Percentiles rank a stretch among this genome's conserved stretches.
Conservation (phyloP, 768 basidiomycete species). For the Porphyrellus cyaneotinctus region DNA sequence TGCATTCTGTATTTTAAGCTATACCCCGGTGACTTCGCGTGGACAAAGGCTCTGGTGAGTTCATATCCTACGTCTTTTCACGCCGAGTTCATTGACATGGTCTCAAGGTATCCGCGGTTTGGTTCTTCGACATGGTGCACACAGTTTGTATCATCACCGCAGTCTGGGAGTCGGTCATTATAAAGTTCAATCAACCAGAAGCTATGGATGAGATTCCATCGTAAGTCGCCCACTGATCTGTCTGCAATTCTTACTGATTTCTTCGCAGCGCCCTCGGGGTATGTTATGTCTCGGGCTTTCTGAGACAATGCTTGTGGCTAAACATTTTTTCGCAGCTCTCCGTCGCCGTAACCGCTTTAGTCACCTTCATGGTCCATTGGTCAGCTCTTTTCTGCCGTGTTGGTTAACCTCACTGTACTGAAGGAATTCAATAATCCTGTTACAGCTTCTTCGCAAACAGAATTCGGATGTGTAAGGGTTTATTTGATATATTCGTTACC, state of each 20-base stretch:
- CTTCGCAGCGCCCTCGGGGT: slow-evolving; percentile 26
- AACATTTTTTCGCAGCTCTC: slow-evolving; percentile 20
- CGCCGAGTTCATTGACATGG: neutral
- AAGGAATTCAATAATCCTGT: neutral
- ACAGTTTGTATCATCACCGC: slow-evolving; percentile 25
- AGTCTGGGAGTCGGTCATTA: slow-evolving; percentile 27
- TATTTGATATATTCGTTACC: neutral
- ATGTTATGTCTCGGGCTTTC: neutral
- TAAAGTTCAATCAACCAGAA: slow-evolving; percentile 22
- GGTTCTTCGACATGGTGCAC: slow-evolving; percentile 29
- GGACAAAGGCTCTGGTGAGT: slow-evolving; percentile 30
- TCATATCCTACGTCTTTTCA: neutral
- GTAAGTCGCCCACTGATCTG: slow-evolving; percentile 7
- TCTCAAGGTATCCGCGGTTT: slow-evolving; percentile 26
- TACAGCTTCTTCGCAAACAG: slow-evolving; percentile 32
- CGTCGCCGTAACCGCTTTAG: slow-evolving; percentile 28
- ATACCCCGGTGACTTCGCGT: slow-evolving; percentile 25
- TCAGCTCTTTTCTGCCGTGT: neutral
- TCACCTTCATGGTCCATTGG: slow-evolving; percentile 36
- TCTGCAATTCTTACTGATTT: neutral
- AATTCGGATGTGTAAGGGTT: slow-evolving; percentile 30
- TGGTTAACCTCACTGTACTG: neutral
- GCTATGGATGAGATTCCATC: slow-evolving; percentile 28
- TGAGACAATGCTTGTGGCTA: neutral
- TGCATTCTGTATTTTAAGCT: slow-evolving; percentile 29